A percentile compares a stretch with the other conserved stretches of the same genome.
These are phyloP conservation scores for Boletus rubescentipes DNA, from an alignment of 768 basidiomycete genomes.

Conservation along the genomic window DNA sequence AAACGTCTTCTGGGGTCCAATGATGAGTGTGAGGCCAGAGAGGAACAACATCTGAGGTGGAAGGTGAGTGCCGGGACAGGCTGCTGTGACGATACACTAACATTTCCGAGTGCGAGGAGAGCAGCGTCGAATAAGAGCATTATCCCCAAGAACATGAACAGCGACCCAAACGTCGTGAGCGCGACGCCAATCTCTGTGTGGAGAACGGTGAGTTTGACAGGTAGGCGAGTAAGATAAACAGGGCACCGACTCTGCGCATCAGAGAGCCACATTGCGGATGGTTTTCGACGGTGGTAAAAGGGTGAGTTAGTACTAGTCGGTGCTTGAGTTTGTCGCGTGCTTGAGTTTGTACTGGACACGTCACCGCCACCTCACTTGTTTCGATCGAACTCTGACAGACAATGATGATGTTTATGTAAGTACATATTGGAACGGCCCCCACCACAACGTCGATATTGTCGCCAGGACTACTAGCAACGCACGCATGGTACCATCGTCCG, in stretches of 20 bases:
- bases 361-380: constrained; percentile 18
- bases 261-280: constrained; percentile 47
- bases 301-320: not conserved
- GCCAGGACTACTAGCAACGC: not conserved
- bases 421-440: too few relatives aligned
- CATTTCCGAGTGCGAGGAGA: constrained; percentile 95
- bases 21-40: constrained; percentile 92
- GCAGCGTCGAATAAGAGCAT: constrained; percentile 97
- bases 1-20: constrained; percentile 95
- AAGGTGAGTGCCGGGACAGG: not conserved
- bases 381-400: too few relatives aligned
- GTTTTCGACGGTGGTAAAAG: constrained; percentile 5
- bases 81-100: constrained; percentile 37
- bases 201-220: not conserved
- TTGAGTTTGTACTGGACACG: constrained; percentile 16
- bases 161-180: constrained; percentile 89
- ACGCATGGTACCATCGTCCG: constrained; percentile 7
- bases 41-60: constrained; percentile 83
- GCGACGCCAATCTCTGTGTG: constrained; percentile 92
- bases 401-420: too few relatives aligned
- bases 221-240: not conserved
- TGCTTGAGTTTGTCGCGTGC: constrained; percentile 5
- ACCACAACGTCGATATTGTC: not conserved
- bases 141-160: constrained; percentile 96
- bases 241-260: constrained; percentile 46